Conservation (phyloP, 345 rosid species). For the Populus nigra region DNA sequence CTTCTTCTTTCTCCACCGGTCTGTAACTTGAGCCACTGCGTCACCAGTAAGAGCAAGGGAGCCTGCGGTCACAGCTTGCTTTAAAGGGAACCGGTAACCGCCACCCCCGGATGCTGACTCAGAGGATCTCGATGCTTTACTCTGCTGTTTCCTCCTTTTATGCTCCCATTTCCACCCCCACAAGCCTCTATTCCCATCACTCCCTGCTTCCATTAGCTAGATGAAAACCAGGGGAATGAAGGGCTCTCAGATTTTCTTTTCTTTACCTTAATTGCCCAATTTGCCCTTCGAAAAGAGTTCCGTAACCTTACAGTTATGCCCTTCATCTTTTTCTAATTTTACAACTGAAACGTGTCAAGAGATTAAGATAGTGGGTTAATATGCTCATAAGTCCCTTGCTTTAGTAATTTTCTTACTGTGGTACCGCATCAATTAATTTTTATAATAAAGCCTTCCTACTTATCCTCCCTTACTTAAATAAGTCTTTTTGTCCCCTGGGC, state of each 20-base stretch:
- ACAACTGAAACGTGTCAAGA: background rate
- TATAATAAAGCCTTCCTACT: no score
- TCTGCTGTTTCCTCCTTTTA: slow-evolving; percentile 17
- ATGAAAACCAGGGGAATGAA: background rate
- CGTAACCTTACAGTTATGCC: background rate
- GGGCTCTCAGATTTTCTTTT: background rate
- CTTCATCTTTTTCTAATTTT: background rate
- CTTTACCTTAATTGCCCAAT: background rate
- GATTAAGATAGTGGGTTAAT: background rate
- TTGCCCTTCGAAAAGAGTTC: background rate
- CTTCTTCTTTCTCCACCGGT: slow-evolving; percentile 41
- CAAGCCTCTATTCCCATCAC: slow-evolving; percentile 46
- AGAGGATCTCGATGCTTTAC: slow-evolving; percentile 44
- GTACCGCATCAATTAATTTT: no score
- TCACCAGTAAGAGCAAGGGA: slow-evolving; percentile 79
- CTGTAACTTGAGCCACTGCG: slow-evolving; percentile 64
- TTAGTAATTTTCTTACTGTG: no score
- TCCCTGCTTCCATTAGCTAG: slow-evolving; percentile 5
- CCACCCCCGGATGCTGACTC: slow-evolving; percentile 39
- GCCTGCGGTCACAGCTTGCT: slow-evolving; percentile 79
- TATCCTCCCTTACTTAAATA: no score
- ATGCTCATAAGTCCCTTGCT: no score
- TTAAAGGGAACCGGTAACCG: slow-evolving; percentile 65
- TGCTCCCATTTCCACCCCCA: slow-evolving; percentile 54
- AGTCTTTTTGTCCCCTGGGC: no score